Conservation (phyloP, 306 rosid genomes). For the Trichosanthes cucumerina region DNA sequence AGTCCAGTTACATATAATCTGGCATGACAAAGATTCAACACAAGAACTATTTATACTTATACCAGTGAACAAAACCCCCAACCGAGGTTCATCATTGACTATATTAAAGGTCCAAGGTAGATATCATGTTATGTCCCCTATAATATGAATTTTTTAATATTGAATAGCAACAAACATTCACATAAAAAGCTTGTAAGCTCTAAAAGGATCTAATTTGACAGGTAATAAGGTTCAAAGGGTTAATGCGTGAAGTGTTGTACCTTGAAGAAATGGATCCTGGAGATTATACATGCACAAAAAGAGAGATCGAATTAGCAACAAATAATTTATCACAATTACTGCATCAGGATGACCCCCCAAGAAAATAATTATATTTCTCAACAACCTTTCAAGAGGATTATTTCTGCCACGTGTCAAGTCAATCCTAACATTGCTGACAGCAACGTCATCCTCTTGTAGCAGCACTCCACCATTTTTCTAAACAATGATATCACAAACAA, state of each 20-base stretch:
- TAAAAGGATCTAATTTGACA: not conserved
- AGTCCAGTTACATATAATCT: not conserved
- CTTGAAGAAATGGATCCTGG: slow-evolving; percentile 85
- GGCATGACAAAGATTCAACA: not conserved
- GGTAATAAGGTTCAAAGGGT: not conserved
- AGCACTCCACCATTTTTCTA: slow-evolving; percentile 76
- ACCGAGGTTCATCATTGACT: not conserved
- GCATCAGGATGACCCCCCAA: not conserved
- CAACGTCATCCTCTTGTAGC: slow-evolving; percentile 72
- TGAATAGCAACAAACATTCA: not conserved
- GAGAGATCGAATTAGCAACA: not conserved
- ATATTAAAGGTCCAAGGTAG: not conserved
- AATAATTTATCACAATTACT: not conserved
- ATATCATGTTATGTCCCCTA: not conserved
- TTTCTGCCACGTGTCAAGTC: slow-evolving; percentile 89
- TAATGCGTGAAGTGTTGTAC: slow-evolving; percentile 26
- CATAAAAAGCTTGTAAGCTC: not conserved
- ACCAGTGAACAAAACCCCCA: not conserved
- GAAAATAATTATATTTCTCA: not conserved
- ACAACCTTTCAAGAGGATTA: slow-evolving; percentile 85
- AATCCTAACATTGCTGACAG: slow-evolving; percentile 68
- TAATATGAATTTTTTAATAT: not conserved
- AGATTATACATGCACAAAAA: slow-evolving; percentile 31
- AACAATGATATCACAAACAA: slow-evolving; percentile 3
- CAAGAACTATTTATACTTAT: not conserved